phyloP scores from a whole-genome alignment of 78 protist species.

The Anaeramoeba ignava region DNA sequence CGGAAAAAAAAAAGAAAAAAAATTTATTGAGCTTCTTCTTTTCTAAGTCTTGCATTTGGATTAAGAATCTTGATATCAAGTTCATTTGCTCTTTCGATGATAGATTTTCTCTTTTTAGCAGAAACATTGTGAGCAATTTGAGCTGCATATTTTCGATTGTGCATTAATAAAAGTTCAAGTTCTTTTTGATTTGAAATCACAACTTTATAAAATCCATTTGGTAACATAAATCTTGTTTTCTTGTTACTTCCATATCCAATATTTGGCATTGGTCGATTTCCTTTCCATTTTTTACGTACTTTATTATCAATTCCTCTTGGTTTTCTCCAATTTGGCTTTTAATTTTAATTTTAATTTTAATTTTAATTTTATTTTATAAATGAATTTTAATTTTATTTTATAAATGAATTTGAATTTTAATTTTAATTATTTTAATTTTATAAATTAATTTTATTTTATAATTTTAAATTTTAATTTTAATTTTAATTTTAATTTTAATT shows the following conservation, averaged over 20 bases:
- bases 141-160: constrained; percentile 88
- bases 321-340: constrained; percentile 73
- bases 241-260: constrained; percentile 89
- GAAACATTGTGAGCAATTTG: constrained; percentile 83
- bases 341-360: neutral
- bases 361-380: neutral
- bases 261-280: constrained; percentile 50
- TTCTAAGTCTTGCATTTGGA: constrained; percentile 66
- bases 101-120: constrained; percentile 63
- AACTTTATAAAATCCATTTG: constrained; percentile 82
- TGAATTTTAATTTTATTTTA: neutral
- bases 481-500: neutral
- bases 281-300: constrained; percentile 81
- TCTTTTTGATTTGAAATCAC: constrained; percentile 69
- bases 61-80: constrained; percentile 86
- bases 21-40: constrained; percentile 66
- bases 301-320: constrained; percentile 94
- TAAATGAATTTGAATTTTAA: neutral
- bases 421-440: neutral
- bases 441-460: neutral
- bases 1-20: too few relatives aligned
- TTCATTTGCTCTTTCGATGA: constrained; percentile 84
- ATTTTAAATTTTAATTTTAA: neutral
- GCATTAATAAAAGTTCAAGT: constrained; percentile 88
- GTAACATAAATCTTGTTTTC: constrained; percentile 37